These are phyloP conservation scores for Neofusicoccum ribis DNA, from an alignment of 2,329 filamentous ascomycete genomes.

Conservation along the genomic window DNA sequence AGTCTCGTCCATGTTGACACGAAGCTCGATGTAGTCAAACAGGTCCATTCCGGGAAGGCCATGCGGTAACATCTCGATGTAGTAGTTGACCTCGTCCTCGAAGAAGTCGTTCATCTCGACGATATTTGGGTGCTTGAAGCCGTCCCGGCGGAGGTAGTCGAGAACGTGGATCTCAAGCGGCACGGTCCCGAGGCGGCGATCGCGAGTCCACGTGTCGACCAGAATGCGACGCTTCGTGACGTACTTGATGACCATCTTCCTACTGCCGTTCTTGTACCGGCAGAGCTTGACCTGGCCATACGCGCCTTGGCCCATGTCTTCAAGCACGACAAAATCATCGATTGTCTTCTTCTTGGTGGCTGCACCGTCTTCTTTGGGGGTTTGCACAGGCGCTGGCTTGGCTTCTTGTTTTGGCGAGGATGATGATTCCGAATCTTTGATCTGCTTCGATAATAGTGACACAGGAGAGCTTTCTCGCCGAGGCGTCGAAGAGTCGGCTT, in stretches of 20 bases:
- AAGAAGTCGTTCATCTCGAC: constrained; percentile 71
- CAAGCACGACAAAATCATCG: constrained; percentile 84
- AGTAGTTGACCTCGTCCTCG: constrained; percentile 87
- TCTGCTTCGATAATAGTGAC: constrained; percentile 53
- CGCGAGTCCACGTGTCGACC: constrained; percentile 97
- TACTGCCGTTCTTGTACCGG: constrained; percentile 72
- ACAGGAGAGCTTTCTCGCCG: constrained; percentile 37
- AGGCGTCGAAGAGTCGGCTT: constrained; percentile 33
- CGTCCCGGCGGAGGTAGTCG: constrained; percentile 81
- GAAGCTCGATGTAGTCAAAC: constrained; percentile 97
- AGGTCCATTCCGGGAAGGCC: constrained; percentile 96
- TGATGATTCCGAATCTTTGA: constrained; percentile 45
- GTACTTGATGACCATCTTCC: constrained; percentile 94
- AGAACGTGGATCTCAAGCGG: constrained; percentile 96
- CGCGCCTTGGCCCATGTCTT: constrained; percentile 97
- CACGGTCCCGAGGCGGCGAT: constrained; percentile 88
- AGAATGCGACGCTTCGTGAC: constrained; percentile 96
- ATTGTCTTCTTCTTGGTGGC: constrained; percentile 71
- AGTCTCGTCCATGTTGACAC: constrained; percentile 91
- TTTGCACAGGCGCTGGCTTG: neutral
- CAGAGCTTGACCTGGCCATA: constrained; percentile 97
- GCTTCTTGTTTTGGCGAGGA: neutral
- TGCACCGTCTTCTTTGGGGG: constrained; percentile 7
- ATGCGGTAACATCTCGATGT: constrained; percentile 97
- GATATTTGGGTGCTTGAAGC: constrained; percentile 64